Conservation (phyloP, 108 stramenopile species). For the Stephanodiscus minutulus region DNA sequence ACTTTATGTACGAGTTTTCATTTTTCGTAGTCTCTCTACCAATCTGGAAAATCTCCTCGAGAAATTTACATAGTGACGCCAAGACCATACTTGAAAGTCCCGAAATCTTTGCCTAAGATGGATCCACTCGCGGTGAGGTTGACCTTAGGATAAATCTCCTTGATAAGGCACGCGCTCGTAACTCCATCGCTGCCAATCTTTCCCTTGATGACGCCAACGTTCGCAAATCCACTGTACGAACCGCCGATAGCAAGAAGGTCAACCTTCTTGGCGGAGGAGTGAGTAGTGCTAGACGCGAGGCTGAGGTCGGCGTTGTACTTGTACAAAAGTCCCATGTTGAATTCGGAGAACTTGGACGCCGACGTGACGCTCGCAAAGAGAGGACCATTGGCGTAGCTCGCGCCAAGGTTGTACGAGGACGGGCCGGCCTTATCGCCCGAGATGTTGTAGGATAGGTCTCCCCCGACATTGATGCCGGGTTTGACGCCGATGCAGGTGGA, state of each 20-base stretch:
- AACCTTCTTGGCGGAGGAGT: conserved; percentile 74
- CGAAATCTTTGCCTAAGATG: conserved; percentile 66
- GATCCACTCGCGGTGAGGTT: conserved; percentile 86
- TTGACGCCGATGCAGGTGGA: conserved; percentile 79
- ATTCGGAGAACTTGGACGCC: conserved; percentile 73
- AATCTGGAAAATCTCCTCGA: not conserved
- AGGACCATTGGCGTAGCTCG: conserved; percentile 79
- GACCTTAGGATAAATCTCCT: conserved; percentile 89
- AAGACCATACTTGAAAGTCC: conserved; percentile 88
- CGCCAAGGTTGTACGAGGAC: conserved; percentile 80
- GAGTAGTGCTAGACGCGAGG: conserved; percentile 79
- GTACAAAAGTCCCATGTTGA: conserved; percentile 84
- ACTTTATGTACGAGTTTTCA: not conserved
- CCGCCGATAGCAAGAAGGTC: conserved; percentile 75
- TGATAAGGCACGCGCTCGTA: conserved; percentile 72
- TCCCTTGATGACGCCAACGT: conserved; percentile 85
- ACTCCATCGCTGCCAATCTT: conserved; percentile 80
- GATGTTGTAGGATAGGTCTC: conserved; percentile 83
- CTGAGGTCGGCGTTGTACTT: conserved; percentile 80
- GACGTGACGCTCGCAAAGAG: conserved; percentile 77
- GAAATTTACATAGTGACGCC: conserved; percentile 80
- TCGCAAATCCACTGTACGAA: conserved; percentile 66
- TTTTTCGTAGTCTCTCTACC: not conserved
- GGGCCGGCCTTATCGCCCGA: conserved; percentile 77
- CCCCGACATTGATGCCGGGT: conserved; percentile 82